Evolutionary conservation across 352 stramenopile species (phyloP).

Genomic region (Phytophthora macrochlamydospora): DNA sequence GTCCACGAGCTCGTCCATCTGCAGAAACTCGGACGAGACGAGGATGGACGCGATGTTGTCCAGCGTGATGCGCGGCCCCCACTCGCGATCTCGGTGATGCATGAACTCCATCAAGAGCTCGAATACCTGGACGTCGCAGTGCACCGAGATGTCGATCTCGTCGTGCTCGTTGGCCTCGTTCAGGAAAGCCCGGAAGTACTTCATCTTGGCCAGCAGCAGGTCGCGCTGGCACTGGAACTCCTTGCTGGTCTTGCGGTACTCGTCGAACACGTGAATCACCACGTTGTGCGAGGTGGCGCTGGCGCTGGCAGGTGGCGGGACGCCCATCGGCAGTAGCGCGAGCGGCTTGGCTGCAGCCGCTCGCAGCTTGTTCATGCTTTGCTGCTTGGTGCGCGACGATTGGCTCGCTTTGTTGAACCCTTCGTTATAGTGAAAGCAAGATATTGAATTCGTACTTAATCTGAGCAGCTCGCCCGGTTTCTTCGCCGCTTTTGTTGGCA

Average conservation of each 20-base stretch:
- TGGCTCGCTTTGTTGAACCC: too few species aligned
- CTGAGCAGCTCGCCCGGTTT: not conserved
- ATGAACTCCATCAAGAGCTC: slow-evolving; percentile 92
- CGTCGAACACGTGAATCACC: slow-evolving; percentile 92
- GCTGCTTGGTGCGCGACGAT: not conserved
- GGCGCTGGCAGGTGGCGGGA: not conserved
- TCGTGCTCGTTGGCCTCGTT: slow-evolving; percentile 81
- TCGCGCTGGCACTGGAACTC: slow-evolving; percentile 86
- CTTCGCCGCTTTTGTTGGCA: not conserved
- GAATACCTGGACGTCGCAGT: slow-evolving; percentile 93
- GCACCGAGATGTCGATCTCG: slow-evolving; percentile 93
- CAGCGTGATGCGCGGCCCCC: slow-evolving; percentile 54
- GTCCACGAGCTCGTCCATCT: slow-evolving; percentile 89
- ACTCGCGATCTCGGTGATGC: slow-evolving; percentile 56
- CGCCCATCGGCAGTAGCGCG: not conserved
- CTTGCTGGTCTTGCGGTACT: slow-evolving; percentile 83
- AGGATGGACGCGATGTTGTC: slow-evolving; percentile 89
- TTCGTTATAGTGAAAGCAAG: too few species aligned
- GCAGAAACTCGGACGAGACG: slow-evolving; percentile 91
- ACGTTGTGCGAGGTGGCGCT: slow-evolving; percentile 41
- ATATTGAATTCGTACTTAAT: not conserved
- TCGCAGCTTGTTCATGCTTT: not conserved
- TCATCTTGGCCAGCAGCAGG: slow-evolving; percentile 89
- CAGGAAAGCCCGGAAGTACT: slow-evolving; percentile 90
- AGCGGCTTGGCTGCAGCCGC: not conserved